Evolutionary conservation across 2,329 filamentous ascomycete species (phyloP), one percentile per base, ranked within the genome.

Genomic region (Apiospora arundinis): DNA sequence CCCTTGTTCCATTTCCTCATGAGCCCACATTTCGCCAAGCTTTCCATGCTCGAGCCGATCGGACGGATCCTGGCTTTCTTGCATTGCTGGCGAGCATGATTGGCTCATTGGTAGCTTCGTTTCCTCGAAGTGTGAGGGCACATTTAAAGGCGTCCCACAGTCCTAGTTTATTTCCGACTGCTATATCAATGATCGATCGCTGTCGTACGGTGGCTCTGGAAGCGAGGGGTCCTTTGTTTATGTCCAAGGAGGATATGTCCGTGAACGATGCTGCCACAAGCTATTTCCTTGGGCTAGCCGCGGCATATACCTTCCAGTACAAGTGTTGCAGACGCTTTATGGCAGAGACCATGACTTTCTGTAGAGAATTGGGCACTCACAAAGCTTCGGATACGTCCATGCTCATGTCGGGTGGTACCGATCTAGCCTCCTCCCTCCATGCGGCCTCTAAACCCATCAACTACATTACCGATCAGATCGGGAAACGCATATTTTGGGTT

Each of bases 401-500:
- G 12, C 14, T 73, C 9, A 73, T 69, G 18, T 46, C 70, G 8
- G 67, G 70, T n/a, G 16, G 74, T 16, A 70, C 78, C 79, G 42
- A 81, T 78, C 46, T 83, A 81, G 52, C 76, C 80, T 70, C 82
- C 78, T 12, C 82, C 76, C 0, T 85, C 49, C 82, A 84, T 70
- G 74, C 78, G 7, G 78, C 79, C 1, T 82, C 82, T 6, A 81
- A 84, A 60, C 83, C 86, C 0, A 89, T 92, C 72, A 91, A 93
- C 75, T 91, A 92, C 67, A 88, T 95, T 69, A 91, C 91, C 77
- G 90, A 92, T 76, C 92, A 95, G 80, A 88, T 93, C 66, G 90
- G 92, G 66, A 92, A 93, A 79, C 89, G 92, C 73, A 91, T 97
- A 52, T 97, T 97, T 80, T 97, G 95, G 91, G 92, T 93, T 28